phyloP scores from a whole-genome alignment of 1,284 basidiomycete species.

The Ganoderma leucocontextum region DNA sequence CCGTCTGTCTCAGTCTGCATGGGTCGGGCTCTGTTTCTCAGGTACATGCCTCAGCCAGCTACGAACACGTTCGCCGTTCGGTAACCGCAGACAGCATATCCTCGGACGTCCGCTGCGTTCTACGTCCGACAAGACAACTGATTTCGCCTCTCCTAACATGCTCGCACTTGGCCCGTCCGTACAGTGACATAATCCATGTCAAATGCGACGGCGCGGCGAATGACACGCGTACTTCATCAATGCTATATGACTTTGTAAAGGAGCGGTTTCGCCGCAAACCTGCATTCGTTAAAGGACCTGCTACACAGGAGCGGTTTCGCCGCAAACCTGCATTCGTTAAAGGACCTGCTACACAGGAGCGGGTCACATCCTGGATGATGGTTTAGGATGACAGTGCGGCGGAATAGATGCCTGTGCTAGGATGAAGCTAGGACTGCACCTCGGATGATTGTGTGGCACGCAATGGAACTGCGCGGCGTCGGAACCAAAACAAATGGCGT shows the following conservation, averaged over 20 bases:
- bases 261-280: conserved; percentile 4
- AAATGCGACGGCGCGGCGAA: conserved; percentile 11
- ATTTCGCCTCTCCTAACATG: conserved; percentile 15
- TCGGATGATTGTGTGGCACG: conserved; percentile 14
- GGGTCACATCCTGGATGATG: conserved; percentile 4
- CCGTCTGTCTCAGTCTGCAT: conserved; percentile 20
- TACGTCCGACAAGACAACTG: conserved; percentile 1
- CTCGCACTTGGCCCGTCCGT: conserved; percentile 1
- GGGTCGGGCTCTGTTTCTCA: conserved; percentile 14
- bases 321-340: background rate
- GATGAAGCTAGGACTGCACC: conserved; percentile 1
- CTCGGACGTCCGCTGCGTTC: conserved; percentile 27
- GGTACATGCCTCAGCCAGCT: conserved; percentile 10
- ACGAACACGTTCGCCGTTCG: background rate
- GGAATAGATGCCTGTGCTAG: conserved; percentile 4
- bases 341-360: conserved; percentile 7
- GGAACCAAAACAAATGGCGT: conserved; percentile 10
- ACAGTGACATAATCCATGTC: conserved; percentile 7
- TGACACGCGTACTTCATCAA: conserved; percentile 22
- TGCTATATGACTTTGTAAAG: conserved; percentile 22
- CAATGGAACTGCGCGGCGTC: conserved; percentile 18
- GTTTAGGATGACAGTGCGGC: background rate
- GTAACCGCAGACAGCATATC: conserved; percentile 13
- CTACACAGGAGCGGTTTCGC: conserved; percentile 9
- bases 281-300: background rate